phyloP scores from a whole-genome alignment of 192 early-diverging fungal genomes.

The Radiomyces spectabilis region DNA sequence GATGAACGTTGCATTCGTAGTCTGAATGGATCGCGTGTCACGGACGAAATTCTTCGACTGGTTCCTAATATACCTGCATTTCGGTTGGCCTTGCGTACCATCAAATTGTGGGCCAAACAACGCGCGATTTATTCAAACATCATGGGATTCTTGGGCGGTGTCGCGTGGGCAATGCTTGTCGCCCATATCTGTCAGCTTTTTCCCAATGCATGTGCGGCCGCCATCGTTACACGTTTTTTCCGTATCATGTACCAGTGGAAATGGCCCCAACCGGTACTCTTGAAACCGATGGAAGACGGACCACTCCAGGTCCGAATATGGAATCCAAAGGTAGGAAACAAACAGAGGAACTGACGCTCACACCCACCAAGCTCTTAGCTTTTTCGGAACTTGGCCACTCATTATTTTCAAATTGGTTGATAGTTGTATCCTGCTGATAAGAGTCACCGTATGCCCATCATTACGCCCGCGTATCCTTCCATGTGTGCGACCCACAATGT shows the following conservation, averaged over 20 bases:
- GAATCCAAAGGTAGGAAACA: slow-evolving; percentile 68
- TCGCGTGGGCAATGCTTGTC: slow-evolving; percentile 97
- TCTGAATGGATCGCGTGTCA: slow-evolving; percentile 95
- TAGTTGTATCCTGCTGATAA: slow-evolving; percentile 70
- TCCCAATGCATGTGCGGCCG: slow-evolving; percentile 85
- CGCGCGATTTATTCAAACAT: slow-evolving; percentile 94
- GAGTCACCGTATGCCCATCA: slow-evolving; percentile 92
- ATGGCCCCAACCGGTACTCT: slow-evolving; percentile 89
- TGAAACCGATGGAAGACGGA: slow-evolving; percentile 87
- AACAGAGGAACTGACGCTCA: too few relatives aligned
- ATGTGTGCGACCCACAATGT: slow-evolving; percentile 99
- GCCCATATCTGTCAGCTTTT: slow-evolving; percentile 93
- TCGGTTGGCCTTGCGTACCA: slow-evolving; percentile 82
- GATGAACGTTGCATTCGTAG: slow-evolving; percentile 84
- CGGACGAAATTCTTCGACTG: slow-evolving; percentile 92
- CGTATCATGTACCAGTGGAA: slow-evolving; percentile 81
- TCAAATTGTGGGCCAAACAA: slow-evolving; percentile 95
- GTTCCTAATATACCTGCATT: slow-evolving; percentile 90
- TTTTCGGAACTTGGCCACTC: too few relatives aligned
- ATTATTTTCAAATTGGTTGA: neutral
- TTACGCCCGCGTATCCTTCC: slow-evolving; percentile 96
- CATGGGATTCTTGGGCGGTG: slow-evolving; percentile 97
- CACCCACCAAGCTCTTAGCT: too few relatives aligned
- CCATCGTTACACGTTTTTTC: slow-evolving; percentile 88
- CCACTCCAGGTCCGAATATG: slow-evolving; percentile 83